Evolutionary conservation across 1,139 yeast species (phyloP).

Genomic region (Candida pseudocylindracea): DNA sequence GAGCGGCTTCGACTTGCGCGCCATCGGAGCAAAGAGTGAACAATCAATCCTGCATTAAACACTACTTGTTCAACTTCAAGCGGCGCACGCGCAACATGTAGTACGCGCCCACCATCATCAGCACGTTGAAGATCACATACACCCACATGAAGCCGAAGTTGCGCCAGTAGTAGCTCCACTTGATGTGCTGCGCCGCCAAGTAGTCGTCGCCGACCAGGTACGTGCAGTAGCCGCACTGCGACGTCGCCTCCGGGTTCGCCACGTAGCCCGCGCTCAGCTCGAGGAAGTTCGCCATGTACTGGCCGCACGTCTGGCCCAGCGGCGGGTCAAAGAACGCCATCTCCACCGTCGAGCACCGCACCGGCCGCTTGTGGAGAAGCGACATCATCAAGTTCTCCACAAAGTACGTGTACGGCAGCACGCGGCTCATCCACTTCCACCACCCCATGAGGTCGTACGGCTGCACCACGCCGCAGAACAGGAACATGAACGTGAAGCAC

Average conservation of each 20-base stretch:
- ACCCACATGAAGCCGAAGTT: conserved; percentile 38
- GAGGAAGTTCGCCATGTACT: conserved; percentile 15
- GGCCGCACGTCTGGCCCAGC: conserved; percentile 26
- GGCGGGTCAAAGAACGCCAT: conserved; percentile 3
- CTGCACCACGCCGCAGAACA: conserved; percentile 45
- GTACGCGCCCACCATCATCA: conserved; percentile 5
- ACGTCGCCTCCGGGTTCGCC: conserved; percentile 24
- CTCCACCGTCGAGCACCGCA: conserved; percentile 2
- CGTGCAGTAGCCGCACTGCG: conserved; percentile 36
- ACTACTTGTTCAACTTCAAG: no score
- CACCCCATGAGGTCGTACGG: conserved; percentile 33
- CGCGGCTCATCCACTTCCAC: conserved; percentile 43
- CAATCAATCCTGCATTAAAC: no score
- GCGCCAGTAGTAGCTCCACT: conserved; percentile 33
- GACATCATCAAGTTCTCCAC: conserved; percentile 32
- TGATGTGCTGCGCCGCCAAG: conserved; percentile 18
- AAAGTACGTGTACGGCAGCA: conserved; percentile 48
- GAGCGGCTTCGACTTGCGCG: no score
- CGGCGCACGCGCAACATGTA: no score
- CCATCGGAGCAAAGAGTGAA: no score
- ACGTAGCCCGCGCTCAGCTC: conserved; percentile 24
- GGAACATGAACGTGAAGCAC: conserved; percentile 26
- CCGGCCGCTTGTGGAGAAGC: conserved; percentile 25
- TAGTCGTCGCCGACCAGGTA: conserved; percentile 30
- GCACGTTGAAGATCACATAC: conserved; percentile 26